phyloP scores from a whole-genome alignment of 2,329 filamentous ascomycete genomes.

The Alternaria sp. region DNA sequence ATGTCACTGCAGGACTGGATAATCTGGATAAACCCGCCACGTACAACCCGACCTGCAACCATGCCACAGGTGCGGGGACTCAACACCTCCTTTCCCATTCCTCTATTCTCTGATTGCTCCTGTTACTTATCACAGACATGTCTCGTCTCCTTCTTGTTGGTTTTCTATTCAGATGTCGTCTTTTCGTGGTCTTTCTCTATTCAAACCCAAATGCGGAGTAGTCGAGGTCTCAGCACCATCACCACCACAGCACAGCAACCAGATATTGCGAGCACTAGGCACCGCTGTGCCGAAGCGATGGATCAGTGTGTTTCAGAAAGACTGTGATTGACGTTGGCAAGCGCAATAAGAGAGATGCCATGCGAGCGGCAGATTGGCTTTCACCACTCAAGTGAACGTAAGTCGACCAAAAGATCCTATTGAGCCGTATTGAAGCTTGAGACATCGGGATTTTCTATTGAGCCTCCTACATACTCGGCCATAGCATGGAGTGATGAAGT shows the following conservation, averaged over 20 bases:
- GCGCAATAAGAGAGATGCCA: not conserved
- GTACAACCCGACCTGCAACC: conserved; percentile 9
- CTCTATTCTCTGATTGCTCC: not conserved
- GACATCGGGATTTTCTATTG: conserved; percentile 20
- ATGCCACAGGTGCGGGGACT: not conserved
- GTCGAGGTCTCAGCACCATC: conserved; percentile 25
- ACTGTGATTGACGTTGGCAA: conserved; percentile 9
- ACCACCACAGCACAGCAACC: conserved; percentile 13
- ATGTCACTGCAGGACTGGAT: not conserved
- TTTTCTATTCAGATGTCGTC: conserved; percentile 34
- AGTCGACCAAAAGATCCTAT: conserved; percentile 27
- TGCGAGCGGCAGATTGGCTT: conserved; percentile 14
- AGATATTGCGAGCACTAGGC: conserved; percentile 1
- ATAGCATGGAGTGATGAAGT: not conserved
- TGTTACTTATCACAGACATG: conserved; percentile 17
- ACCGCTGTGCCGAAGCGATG: conserved; percentile 7
- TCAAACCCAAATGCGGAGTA: conserved; percentile 43
- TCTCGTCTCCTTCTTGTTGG: conserved; percentile 14
- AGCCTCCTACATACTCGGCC: not conserved
- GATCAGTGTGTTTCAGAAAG: conserved; percentile 14
- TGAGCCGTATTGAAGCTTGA: conserved; percentile 36
- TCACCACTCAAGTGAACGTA: conserved; percentile 21
- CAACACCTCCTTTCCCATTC: not conserved
- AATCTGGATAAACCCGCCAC: conserved; percentile 7
- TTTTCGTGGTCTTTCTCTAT: conserved; percentile 33